Evolutionary conservation across 192 early-diverging fungal genomes (phyloP), one percentile per base, ranked within the genome.

Genomic region (Dissophora globulifera): DNA sequence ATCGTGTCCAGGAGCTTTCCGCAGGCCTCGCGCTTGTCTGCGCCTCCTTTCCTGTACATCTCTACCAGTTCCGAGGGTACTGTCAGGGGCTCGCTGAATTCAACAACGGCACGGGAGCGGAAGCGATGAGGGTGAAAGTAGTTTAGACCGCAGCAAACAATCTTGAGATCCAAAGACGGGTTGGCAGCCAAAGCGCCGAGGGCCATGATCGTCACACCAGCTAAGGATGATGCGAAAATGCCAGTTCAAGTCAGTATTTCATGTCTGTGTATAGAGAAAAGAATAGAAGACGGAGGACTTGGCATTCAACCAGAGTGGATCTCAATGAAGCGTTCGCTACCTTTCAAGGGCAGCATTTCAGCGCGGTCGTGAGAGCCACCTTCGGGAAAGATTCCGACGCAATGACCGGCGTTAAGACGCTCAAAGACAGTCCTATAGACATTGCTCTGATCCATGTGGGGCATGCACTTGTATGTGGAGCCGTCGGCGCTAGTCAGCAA

Each of bases 331-430:
- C n/a, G n/a, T 20, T 1, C 10, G 31, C 43, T 81, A 88, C 86
- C 92, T 87, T 98, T 99, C 49, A 99, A 82, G 27, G 98, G 98
- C 52, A 99, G 79, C 87, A 99, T 92, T 66, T 97, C 92, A 5
- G 94, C 87, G 52, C 96, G 93, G 80, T 99, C 98, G 83, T 99
- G 98, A 69, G 91, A 93, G 15, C 98, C 98, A 43, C 98, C 96
- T 61, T 98, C 98, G 7, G 98, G 98, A 81, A 99, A 99, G 59
- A 99, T 99, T 16, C 95, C 95, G 8, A 99, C 90, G 69, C 94
- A 94, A 50, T 80, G 70, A 27, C 82, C 90, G 32, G 79, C 78
- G 62, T 92, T 86, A 30, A 99, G 70, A 10, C 91, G 86, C 16
- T 90, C 82, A 61, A 92, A 89, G 15, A 99, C 98, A 12, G 84